Percentiles rank a stretch among this genome's conserved stretches.
Conservation (phyloP, 306 rosid genomes). For the Carpinus fangiana region DNA sequence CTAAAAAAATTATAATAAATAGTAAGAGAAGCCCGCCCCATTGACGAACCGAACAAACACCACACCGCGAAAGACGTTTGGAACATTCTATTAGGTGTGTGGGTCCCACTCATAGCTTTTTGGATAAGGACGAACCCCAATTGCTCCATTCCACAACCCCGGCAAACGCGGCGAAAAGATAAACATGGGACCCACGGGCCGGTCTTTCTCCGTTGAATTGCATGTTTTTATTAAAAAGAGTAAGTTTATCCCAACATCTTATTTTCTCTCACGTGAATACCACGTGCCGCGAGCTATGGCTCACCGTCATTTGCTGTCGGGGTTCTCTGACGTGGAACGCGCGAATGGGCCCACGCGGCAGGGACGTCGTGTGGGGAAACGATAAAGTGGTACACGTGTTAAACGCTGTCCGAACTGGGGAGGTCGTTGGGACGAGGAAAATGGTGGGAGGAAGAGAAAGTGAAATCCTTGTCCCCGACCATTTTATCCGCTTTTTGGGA, state of each 20-base stretch:
- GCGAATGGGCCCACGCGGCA: slow-evolving; percentile 7
- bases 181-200: slow-evolving; percentile 27
- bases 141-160: slow-evolving; percentile 15
- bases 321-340: slow-evolving; percentile 17
- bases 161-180: slow-evolving; percentile 37
- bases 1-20: too few species aligned
- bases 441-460: slow-evolving; percentile 12
- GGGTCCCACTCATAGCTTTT: slow-evolving; percentile 32
- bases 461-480: background rate
- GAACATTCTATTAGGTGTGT: slow-evolving; percentile 31
- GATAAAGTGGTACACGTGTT: slow-evolving; percentile 24
- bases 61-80: slow-evolving; percentile 28
- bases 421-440: slow-evolving; percentile 40
- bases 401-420: background rate
- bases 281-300: slow-evolving; percentile 11
- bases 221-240: too few species aligned
- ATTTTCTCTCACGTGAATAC: slow-evolving; percentile 25
- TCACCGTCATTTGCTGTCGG: background rate
- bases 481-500: slow-evolving; percentile 26
- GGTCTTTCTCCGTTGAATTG: background rate
- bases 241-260: background rate
- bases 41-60: background rate
- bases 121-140: slow-evolving; percentile 34
- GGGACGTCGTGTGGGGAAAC: background rate
- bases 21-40: background rate